Evolutionary conservation across 495 filamentous ascomycete species (phyloP).

Genomic region (Immersiella caudata): DNA sequence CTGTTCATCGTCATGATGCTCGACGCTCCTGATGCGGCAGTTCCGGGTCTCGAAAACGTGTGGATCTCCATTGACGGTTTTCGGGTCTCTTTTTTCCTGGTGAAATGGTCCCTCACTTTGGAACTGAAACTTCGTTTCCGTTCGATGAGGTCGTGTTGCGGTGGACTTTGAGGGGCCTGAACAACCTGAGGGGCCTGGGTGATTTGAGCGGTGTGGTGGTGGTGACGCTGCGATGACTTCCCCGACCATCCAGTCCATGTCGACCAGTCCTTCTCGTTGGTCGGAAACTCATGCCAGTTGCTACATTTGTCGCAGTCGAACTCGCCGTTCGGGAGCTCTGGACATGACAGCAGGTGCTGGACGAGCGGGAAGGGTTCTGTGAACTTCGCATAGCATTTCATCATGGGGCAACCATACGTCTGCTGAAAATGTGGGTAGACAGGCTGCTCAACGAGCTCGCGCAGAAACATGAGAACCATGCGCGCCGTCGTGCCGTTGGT

Average conservation of each 20-base stretch:
- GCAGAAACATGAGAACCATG: conserved; percentile 40
- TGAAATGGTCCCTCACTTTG: conserved; percentile 37
- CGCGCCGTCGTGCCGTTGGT: conserved; percentile 37
- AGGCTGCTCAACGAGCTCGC: conserved; percentile 39
- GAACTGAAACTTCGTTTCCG: conserved; percentile 39
- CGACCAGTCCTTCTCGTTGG: conserved; percentile 43
- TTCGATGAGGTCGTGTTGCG: conserved; percentile 13
- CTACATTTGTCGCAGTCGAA: conserved; percentile 42
- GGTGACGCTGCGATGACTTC: conserved; percentile 26
- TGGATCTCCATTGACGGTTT: conserved; percentile 25
- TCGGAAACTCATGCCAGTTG: conserved; percentile 37
- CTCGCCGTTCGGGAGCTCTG: conserved; percentile 34
- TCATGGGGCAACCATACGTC: conserved; percentile 39
- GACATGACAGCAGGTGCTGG: conserved; percentile 39
- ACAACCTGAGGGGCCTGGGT: neutral
- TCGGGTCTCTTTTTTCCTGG: conserved; percentile 29
- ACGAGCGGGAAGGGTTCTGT: conserved; percentile 33
- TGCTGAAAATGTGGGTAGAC: conserved; percentile 27
- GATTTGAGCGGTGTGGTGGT: neutral
- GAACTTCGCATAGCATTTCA: conserved; percentile 32
- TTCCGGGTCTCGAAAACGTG: conserved; percentile 25
- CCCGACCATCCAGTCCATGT: conserved; percentile 33
- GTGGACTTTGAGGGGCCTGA: neutral
- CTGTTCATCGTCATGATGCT: conserved; percentile 24
- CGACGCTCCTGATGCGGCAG: conserved; percentile 25